Conservation (phyloP, 495 filamentous ascomycete genomes). For the Usnea hakonensis region DNA sequence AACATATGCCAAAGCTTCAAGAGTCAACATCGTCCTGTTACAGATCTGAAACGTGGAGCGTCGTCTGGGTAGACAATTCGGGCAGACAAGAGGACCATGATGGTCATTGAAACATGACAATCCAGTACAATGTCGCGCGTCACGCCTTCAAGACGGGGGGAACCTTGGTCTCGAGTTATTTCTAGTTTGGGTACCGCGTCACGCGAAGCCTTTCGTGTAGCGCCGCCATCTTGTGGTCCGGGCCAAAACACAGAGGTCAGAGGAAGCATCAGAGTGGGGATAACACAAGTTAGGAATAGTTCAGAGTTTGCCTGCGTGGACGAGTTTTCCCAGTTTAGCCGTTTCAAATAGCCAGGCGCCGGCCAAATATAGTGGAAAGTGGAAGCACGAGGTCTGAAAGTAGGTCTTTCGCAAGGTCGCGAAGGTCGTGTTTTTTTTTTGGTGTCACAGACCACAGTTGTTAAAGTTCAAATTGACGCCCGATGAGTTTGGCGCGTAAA, state of each 20-base stretch:
- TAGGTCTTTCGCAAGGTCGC: slow-evolving; percentile 4
- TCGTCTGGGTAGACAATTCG: background rate
- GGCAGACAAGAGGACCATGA: slow-evolving; percentile 4
- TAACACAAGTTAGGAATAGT: background rate
- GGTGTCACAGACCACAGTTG: too few relatives aligned
- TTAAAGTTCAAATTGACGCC: slow-evolving; percentile 16
- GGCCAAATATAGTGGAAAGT: slow-evolving; percentile 17
- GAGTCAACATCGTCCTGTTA: background rate
- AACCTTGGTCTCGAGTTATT: slow-evolving; percentile 11
- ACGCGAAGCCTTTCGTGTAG: background rate
- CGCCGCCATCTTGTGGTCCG: background rate
- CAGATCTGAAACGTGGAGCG: slow-evolving; percentile 18
- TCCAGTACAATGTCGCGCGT: slow-evolving; percentile 27
- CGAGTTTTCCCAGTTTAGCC: background rate
- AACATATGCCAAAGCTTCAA: slow-evolving; percentile 17
- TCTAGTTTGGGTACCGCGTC: slow-evolving; percentile 7
- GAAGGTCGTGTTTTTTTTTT: background rate
- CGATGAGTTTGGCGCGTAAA: slow-evolving; percentile 12
- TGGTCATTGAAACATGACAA: slow-evolving; percentile 16
- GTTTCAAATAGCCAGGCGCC: slow-evolving; percentile 20
- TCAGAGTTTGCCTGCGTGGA: background rate
- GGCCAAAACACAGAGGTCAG: background rate
- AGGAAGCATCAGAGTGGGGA: background rate
- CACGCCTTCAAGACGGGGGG: slow-evolving; percentile 13
- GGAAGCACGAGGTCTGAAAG: background rate